Evolutionary conservation across 176 grass and related monocot genomes (phyloP), one percentile per base, ranked within the genome.

Genomic region (Eragrostis curvula): DNA sequence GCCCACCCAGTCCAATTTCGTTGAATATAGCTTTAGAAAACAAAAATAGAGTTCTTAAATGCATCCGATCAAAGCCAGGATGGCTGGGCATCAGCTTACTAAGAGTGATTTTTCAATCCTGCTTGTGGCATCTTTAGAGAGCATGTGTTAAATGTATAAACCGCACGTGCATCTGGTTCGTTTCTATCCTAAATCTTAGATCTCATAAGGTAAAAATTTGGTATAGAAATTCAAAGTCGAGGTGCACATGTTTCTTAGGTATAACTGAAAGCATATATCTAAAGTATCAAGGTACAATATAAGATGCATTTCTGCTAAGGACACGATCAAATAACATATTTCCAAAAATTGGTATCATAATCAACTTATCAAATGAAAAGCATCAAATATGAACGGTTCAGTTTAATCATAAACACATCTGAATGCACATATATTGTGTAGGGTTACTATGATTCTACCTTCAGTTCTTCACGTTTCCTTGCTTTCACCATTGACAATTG

Each of bases 391-490:
- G 25, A 29, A 66, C 7, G 20, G 60, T 39, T 78, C 65, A 15
- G 72, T 65, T 83, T 73, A 47, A 44, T 73, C 42, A 58, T 39
- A 81, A 75, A 68, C 47, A 59, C 41, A 68, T 39, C 27, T 78
- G 48, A 46, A 9, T 9, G 50, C 27, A 75, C 57, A 57, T n/a
- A 67, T 55, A 74, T n/a, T 32, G 32, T 7, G 70, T 65, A 66
- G 3, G 40, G 24, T 68, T 85, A 66, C 9, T 20, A 25, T 30
- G 73, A 77, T 53, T 82, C 65, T 60, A 91, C 96, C 93, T 99
- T 98, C 23, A 96, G 48, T 80, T 96, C 96, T 65, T 98, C 96
- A 6, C 86, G 89, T 58, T 96, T 94, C 68, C 77, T 70, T 84
- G 85, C 76, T 86, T 96, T 99, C 76, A 96, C 71, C 82, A 88